Evolutionary conservation across 345 rosid species (phyloP), one percentile per base, ranked within the genome.

Genomic region (Adansonia digitata): DNA sequence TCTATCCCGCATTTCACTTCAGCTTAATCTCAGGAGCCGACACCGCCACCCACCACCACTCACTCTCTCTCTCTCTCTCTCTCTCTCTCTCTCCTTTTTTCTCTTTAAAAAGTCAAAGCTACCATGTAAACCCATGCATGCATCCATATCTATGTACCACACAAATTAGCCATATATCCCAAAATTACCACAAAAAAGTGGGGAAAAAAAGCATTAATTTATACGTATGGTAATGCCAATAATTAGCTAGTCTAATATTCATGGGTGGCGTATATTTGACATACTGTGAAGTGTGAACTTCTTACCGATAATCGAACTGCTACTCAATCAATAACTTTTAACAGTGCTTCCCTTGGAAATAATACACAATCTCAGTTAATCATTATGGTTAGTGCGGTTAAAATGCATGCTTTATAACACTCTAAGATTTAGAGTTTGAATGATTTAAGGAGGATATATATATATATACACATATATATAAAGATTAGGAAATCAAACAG

Each of bases 71-170:
- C 2, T 46, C 14, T 51, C 53, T 42, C 31, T 40, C 57, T 48
- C 10, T 24, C 60, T 14, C 27, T n/a, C 57, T 48, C 10, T 24
- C 60, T 14, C 27, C 37, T 13, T 18, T 2, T 46, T 18, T 51
- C 53, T 42, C 31, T 40, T 39, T 15, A 0, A 79, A 77, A 81
- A 82, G 91, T 88, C 91, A 84, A 84, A 56, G 24, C 17, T 11
- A 69, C 22, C 64, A 52, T 67, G 39, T 43, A 43, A 12, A 66
- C 22, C 75, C 86, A 81, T 86, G 81, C 86, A 83, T 65, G 14
- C 20, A 42, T 63, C 8, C n/a, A 26, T 26, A 18, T 56, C 4
- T 56, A 56, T 56, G 6, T 59, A 6, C 15, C 7, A 35, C 20
- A 34, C 12, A 34, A 29, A 11, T 61, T 18, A 31, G 42, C 39